Percentiles rank a stretch among this genome's conserved stretches.
Evolutionary conservation across 192 early-diverging fungal species (phyloP).

Genomic region (Fimicolochytrium jonesii): DNA sequence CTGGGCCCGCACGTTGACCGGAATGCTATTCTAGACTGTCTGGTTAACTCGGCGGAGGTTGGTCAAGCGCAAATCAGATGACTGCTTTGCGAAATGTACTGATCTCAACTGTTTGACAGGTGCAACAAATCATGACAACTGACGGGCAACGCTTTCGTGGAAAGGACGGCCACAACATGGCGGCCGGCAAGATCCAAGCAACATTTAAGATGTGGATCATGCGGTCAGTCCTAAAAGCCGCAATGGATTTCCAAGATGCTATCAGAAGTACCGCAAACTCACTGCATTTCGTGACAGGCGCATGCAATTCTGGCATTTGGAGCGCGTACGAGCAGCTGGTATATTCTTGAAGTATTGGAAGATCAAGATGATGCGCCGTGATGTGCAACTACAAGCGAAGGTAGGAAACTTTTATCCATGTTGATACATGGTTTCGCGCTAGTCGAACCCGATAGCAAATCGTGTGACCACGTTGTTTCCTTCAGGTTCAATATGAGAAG

Average conservation of each 20-base stretch:
- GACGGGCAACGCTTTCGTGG: constrained; percentile 19
- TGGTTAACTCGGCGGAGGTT: constrained; percentile 18
- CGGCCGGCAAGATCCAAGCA: constrained; percentile 23
- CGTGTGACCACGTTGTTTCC: too few species aligned
- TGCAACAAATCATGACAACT: not conserved
- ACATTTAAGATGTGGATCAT: constrained; percentile 25
- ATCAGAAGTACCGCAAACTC: not conserved
- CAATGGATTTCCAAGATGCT: not conserved
- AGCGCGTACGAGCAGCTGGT: constrained; percentile 14
- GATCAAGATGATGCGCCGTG: constrained; percentile 3
- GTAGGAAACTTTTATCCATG: too few species aligned
- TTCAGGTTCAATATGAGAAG: constrained; percentile 14
- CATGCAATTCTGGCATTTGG: constrained; percentile 19
- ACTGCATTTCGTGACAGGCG: constrained; percentile 4
- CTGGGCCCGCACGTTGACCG: not conserved
- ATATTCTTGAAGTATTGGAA: constrained; percentile 25
- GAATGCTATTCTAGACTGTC: constrained; percentile 5
- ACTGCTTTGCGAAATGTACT: not conserved
- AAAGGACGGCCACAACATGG: constrained; percentile 5
- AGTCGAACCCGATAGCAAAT: too few species aligned
- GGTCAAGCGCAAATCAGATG: too few species aligned
- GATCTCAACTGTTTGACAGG: constrained; percentile 1
- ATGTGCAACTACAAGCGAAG: constrained; percentile 1
- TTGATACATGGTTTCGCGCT: too few species aligned
- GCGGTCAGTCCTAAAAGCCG: constrained; percentile 5